phyloP scores from a whole-genome alignment of 2,329 filamentous ascomycete genomes.

The Penicillium hesseltinei region DNA sequence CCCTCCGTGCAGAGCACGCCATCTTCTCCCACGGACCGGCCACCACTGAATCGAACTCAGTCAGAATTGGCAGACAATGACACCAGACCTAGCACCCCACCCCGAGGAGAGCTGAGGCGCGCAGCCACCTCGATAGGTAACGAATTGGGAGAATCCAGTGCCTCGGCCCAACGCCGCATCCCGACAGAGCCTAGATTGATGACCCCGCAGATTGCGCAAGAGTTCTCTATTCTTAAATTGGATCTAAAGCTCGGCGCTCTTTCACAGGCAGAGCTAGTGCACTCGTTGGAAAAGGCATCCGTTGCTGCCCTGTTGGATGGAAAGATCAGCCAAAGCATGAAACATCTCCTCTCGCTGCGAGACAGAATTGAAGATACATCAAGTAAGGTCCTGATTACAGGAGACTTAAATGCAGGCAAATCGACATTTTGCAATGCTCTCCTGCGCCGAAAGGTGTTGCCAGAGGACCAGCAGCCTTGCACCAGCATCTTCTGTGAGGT shows the following conservation, averaged over 20 bases:
- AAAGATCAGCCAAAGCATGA: conserved; percentile 90
- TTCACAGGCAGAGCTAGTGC: conserved; percentile 85
- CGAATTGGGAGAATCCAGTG: conserved; percentile 68
- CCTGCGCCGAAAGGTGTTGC: conserved; percentile 83
- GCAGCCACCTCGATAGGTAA: conserved; percentile 70
- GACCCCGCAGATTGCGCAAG: conserved; percentile 87
- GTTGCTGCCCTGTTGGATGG: conserved; percentile 88
- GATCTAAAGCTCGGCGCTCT: conserved; percentile 86
- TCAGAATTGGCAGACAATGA: conserved; percentile 33
- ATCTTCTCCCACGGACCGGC: conserved; percentile 33
- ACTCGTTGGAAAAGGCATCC: conserved; percentile 88
- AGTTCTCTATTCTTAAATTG: conserved; percentile 93
- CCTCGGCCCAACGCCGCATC: conserved; percentile 61
- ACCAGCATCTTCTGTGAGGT: conserved; percentile 99
- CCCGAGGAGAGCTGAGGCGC: conserved; percentile 59
- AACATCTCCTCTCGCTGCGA: conserved; percentile 79
- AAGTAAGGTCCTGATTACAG: conserved; percentile 93
- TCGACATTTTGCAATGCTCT: conserved; percentile 99
- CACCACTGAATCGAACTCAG: conserved; percentile 36
- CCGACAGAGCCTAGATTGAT: conserved; percentile 75
- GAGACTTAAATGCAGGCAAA: conserved; percentile 95
- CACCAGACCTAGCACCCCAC: conserved; percentile 29
- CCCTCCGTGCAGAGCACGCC: conserved; percentile 58
- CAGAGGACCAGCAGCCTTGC: conserved; percentile 96
- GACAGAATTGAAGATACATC: conserved; percentile 96